Evolutionary conservation across 352 stramenopile genomes (phyloP).

Genomic region (Globisporangium megalacanthum): DNA sequence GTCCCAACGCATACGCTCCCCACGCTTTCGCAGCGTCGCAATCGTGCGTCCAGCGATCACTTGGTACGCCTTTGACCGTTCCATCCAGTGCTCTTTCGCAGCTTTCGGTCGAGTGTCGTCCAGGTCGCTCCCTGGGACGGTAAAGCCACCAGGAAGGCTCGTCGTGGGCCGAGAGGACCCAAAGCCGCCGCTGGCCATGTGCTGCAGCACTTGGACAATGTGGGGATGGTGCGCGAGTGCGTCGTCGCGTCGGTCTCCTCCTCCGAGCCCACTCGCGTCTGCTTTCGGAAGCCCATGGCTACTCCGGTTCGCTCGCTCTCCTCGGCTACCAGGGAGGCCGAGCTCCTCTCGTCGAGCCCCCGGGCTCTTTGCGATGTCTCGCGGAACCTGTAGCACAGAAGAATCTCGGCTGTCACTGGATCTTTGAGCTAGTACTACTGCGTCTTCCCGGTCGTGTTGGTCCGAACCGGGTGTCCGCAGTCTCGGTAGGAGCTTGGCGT

Average conservation of each 20-base stretch:
- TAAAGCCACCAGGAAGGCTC: background rate
- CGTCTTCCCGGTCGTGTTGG: background rate
- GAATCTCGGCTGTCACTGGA: background rate
- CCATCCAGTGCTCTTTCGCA: constrained; percentile 32
- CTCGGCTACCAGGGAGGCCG: background rate
- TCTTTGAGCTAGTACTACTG: background rate
- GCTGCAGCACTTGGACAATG: constrained; percentile 34
- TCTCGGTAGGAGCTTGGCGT: background rate
- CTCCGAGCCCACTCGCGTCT: background rate
- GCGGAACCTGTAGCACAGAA: background rate
- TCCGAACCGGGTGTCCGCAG: background rate
- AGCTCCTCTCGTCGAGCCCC: background rate
- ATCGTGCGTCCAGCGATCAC: constrained; percentile 27
- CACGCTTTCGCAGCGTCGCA: constrained; percentile 21
- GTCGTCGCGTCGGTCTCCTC: constrained; percentile 18
- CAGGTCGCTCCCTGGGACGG: background rate
- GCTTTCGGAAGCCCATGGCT: background rate
- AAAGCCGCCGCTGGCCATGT: constrained; percentile 14
- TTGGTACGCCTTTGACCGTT: constrained; percentile 42
- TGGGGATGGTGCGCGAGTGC: constrained; percentile 36
- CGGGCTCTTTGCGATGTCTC: background rate
- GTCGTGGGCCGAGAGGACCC: background rate
- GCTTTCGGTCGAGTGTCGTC: background rate
- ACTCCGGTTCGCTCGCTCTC: too few species aligned
- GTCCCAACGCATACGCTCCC: constrained; percentile 43